Evolutionary conservation across 768 basidiomycete species (phyloP).

Genomic region (Lactarius indigo): DNA sequence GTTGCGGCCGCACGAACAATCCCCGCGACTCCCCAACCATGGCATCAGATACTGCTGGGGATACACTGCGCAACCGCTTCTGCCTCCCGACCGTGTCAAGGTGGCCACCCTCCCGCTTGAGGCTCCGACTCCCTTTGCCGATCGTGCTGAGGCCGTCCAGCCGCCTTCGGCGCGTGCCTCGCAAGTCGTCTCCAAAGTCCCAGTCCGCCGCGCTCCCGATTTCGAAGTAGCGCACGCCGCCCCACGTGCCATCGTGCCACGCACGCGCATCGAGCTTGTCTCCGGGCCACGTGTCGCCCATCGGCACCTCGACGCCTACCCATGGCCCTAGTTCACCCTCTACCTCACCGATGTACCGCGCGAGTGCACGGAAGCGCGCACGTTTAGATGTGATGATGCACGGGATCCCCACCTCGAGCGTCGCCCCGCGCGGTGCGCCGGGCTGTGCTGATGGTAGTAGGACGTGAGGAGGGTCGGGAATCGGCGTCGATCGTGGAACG

Average conservation of each 20-base stretch:
- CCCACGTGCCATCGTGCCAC: conserved; percentile 85
- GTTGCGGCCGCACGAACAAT: conserved; percentile 80
- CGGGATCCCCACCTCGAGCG: conserved; percentile 82
- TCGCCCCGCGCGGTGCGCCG: conserved; percentile 53
- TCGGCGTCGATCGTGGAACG: conserved; percentile 27
- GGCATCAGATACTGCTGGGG: conserved; percentile 60
- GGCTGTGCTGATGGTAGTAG: conserved; percentile 6
- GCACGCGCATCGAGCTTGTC: conserved; percentile 58
- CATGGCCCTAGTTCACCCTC: conserved; percentile 78
- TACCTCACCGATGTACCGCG: conserved; percentile 85
- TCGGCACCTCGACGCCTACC: conserved; percentile 89
- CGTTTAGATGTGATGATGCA: conserved; percentile 85
- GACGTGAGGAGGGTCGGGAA: conserved; percentile 15
- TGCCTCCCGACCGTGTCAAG: conserved; percentile 39
- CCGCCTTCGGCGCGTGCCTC: conserved; percentile 44
- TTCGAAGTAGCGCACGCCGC: conserved; percentile 81
- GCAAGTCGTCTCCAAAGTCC: conserved; percentile 49
- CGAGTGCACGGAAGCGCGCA: conserved; percentile 81
- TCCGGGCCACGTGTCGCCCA: conserved; percentile 52
- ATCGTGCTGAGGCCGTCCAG: conserved; percentile 34
- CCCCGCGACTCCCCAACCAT: conserved; percentile 64
- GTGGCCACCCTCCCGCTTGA: conserved; percentile 59
- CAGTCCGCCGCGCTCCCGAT: conserved; percentile 61
- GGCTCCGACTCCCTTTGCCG: conserved; percentile 33
- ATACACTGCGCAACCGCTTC: conserved; percentile 65